These are phyloP conservation scores for Phytopythium delawarense DNA, from an alignment of 352 stramenopile genomes.

Conservation along the genomic window DNA sequence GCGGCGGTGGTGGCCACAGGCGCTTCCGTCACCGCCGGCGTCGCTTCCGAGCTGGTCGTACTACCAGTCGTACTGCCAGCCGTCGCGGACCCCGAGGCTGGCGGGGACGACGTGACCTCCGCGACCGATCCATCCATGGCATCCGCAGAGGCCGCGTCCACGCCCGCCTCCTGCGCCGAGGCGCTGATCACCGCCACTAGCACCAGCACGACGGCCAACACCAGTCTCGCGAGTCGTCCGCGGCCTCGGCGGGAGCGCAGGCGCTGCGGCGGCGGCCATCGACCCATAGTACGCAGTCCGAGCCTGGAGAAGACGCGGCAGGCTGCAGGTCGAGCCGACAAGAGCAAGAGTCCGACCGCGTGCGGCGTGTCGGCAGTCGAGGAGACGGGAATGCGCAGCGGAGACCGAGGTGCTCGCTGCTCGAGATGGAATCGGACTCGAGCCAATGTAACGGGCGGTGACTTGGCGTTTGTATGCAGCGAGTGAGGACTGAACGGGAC, in stretches of 20 bases:
- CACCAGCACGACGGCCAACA: neutral
- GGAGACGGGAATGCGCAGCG: neutral
- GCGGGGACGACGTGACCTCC: neutral
- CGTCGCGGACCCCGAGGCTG: neutral
- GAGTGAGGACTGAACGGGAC: no score
- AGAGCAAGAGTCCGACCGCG: neutral
- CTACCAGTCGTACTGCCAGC: no score
- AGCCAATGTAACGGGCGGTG: neutral
- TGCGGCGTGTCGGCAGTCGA: neutral
- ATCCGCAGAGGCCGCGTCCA: neutral
- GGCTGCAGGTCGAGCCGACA: neutral
- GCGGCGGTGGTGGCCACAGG: neutral
- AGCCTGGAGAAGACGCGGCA: neutral
- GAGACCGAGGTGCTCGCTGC: no score
- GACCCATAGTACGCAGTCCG: neutral
- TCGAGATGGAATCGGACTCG: no score
- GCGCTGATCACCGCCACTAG: neutral
- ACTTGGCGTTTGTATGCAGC: neutral
- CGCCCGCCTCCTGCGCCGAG: constrained; percentile 1
- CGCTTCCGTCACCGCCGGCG: neutral
- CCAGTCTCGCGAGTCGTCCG: neutral
- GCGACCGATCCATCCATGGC: neutral
- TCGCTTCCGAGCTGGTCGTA: neutral
- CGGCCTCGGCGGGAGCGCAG: neutral
- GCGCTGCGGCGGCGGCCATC: neutral